Conservation (phyloP, 2,329 filamentous ascomycete genomes). For the Diaporthe caulivora region DNA sequence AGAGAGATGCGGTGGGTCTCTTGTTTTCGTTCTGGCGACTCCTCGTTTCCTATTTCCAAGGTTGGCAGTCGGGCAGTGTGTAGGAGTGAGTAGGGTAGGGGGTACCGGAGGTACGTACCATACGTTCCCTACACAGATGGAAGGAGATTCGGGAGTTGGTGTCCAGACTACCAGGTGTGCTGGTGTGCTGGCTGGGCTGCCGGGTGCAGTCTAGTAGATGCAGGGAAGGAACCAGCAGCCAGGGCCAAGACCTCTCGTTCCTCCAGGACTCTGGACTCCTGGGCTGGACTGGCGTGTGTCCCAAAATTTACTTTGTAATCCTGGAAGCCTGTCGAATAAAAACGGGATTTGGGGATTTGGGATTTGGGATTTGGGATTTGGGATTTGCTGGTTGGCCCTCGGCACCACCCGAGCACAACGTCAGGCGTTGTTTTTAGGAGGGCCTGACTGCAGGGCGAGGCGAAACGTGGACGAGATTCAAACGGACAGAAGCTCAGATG, state of each 20-base stretch:
- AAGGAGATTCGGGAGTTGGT: no score
- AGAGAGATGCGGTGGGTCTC: conserved; percentile 11
- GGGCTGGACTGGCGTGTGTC: not conserved
- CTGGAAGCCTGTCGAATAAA: not conserved
- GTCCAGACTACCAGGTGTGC: no score
- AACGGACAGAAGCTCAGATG: conserved; percentile 14
- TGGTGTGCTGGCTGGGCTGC: not conserved
- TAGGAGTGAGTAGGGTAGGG: not conserved
- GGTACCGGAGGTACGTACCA: conserved; percentile 4
- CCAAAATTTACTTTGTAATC: conserved; percentile 1
- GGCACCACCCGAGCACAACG: conserved; percentile 26
- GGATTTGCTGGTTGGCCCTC: not conserved
- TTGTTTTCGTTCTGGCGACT: not conserved
- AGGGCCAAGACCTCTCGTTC: conserved; percentile 14
- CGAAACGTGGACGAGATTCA: conserved; percentile 15
- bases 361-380: not conserved
- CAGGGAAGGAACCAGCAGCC: conserved; percentile 18
- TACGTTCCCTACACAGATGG: not conserved
- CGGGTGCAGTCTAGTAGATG: conserved; percentile 2
- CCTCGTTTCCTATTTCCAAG: conserved; percentile 24
- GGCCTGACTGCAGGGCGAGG: not conserved
- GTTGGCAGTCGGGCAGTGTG: not conserved
- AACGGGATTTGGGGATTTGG: not conserved
- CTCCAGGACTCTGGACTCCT: conserved; percentile 4
- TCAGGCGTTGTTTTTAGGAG: conserved; percentile 11